Evolutionary conservation across 345 rosid genomes (phyloP), one percentile per base, ranked within the genome.

Genomic region (Geranium brycei): DNA sequence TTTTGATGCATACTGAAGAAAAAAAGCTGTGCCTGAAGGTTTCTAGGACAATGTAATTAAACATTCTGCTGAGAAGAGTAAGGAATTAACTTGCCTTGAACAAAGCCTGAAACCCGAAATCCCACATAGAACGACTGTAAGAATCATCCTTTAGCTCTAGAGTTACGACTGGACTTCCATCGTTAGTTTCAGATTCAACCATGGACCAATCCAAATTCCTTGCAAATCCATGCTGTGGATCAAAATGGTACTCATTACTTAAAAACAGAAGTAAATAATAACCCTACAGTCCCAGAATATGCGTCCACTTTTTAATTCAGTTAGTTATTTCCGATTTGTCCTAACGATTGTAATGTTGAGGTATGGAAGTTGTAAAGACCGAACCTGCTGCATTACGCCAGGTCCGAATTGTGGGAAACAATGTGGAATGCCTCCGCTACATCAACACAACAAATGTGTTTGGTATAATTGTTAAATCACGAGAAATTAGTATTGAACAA

Each of bases 321-420:
- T 35, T 4, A 35, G 41, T 35, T 35, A 35, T 35, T 35, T 4
- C 4, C 41, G 10, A 35, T 35, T 7, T 1, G 5, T 35, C 41
- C 41, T 35, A 23, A 23, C 28, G 41, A 35, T 35, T 35, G 7
- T 35, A 4, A 35, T 35, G 41, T 35, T 35, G 10, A 3, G 10
- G 5, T 4, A 35, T 4, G 41, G 41, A 35, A 35, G 4, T 35
- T 7, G 7, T 35, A 35, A 4, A 35, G 41, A 11, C 17, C 66
- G 56, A 74, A 91, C 93, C 96, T 92, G 98, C 68, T 89, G 96
- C 75, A 89, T 79, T 62, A 58, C 16, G 59, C 96, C 98, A 11
- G 95, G 96, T 76, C 98, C 96, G 79, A 89, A 92, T 83, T 92
- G 98, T 0, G 96, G 98, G 77, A 92, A 92, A 72, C 98, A 92